Conservation (phyloP, 2,329 filamentous ascomycete genomes). For the Tolypocladium paradoxum region DNA sequence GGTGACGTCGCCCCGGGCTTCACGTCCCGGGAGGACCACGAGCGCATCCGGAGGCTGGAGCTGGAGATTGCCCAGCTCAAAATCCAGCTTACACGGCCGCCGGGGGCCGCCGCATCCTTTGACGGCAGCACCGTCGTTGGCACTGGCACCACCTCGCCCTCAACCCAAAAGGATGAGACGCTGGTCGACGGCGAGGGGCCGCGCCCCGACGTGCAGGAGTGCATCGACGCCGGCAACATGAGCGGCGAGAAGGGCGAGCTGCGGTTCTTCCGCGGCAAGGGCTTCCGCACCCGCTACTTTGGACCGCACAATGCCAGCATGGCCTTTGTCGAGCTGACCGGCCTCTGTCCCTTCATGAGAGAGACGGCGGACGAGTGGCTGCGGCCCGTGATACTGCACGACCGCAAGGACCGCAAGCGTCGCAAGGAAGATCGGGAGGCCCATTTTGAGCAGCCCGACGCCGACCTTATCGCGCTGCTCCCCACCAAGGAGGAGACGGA, state of each 20-base stretch:
- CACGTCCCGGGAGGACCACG: constrained; percentile 35
- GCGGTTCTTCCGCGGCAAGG: constrained; percentile 47
- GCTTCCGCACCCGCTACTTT: constrained; percentile 50
- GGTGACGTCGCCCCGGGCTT: constrained; percentile 17
- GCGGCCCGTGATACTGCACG: constrained; percentile 43
- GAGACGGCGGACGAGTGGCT: constrained; percentile 53
- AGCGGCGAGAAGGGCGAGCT: constrained; percentile 39
- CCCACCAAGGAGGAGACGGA: constrained; percentile 37
- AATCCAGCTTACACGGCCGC: constrained; percentile 35
- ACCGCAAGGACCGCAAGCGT: constrained; percentile 44
- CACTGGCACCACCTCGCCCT: constrained; percentile 30
- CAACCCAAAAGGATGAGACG: constrained; percentile 32
- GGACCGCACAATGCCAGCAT: constrained; percentile 51
- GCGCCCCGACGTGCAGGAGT: constrained; percentile 26
- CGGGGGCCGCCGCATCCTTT: constrained; percentile 24
- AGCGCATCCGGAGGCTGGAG: constrained; percentile 48
- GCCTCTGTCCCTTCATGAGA: constrained; percentile 49
- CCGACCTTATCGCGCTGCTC: constrained; percentile 37
- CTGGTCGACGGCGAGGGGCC: constrained; percentile 19
- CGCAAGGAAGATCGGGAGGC: constrained; percentile 41
- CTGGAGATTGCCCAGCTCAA: constrained; percentile 48
- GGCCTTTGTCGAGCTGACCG: constrained; percentile 47
- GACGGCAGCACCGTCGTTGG: constrained; percentile 41
- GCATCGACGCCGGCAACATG: constrained; percentile 28
- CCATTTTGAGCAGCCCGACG: constrained; percentile 35